Evolutionary conservation across 192 early-diverging fungal species (phyloP), one percentile per base, ranked within the genome.

Genomic region (Piromyces sp.): DNA sequence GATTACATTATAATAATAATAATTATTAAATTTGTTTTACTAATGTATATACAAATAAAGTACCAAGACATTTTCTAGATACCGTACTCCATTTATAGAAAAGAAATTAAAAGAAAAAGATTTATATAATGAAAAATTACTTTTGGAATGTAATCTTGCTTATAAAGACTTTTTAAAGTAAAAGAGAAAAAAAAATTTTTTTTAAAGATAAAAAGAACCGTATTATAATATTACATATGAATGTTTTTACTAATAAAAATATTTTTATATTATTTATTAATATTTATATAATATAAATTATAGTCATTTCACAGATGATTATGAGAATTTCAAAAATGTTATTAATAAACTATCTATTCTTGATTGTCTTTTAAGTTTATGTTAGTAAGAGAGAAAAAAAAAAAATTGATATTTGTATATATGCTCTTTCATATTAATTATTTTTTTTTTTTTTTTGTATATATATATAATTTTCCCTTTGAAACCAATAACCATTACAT

Each of bases 301-400:
- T n/a, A 85, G 88, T 15, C 87, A 92, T 79, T 86, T 94, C 13
- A 86, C 88, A 13, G 87, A 88, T 19, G 80, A 87, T 78, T 91
- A 93, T 82, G 88, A 91, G 30, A 78, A 84, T 3, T 91, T 94
- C 42, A 85, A 92, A 15, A 87, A 87, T 31, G 82, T 90, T 11
- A 87, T 94, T 0, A 87, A 89, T 51, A 83, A 83, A 30, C 58
- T 94, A 15, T 92, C 92, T 1, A 79, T 86, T 11, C 78, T 92
- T 22, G 94, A 95, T 82, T 94, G 93, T 80, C 81, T 95, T 11
- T 85, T 91, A n/a, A 91, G 92, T 0, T 80, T 91, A 22, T 90
- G 87, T 88, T 30, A 28, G 84, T 84, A 13, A 38, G 1, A 38
- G 1, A 38, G 3, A 33, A 33, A 3, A 33, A 33, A 33, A 33